Percentiles rank a stretch among this genome's conserved stretches.
Evolutionary conservation across 2,329 filamentous ascomycete genomes (phyloP).

Genomic region (Fusarium udum): DNA sequence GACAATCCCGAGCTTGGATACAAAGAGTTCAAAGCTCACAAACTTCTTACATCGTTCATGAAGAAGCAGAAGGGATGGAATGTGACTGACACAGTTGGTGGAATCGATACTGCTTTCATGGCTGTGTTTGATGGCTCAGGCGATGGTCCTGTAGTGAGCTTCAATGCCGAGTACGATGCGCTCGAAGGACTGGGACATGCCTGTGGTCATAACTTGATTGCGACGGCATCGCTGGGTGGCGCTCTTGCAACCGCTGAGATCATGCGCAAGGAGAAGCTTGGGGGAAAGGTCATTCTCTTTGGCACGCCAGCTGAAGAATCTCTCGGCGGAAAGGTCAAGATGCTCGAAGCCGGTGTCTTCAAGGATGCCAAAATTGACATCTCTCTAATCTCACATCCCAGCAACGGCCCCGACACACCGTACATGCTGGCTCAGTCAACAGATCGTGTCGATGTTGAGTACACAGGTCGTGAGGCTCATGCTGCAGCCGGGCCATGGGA

Average conservation of each 20-base stretch:
- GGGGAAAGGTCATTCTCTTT: conserved; percentile 32
- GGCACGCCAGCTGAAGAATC: conserved; percentile 38
- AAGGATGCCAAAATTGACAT: conserved; percentile 36
- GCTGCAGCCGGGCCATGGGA: conserved; percentile 32
- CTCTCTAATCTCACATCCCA: conserved; percentile 35
- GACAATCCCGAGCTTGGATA: conserved; percentile 56
- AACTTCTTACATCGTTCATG: conserved; percentile 52
- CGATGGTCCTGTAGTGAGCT: conserved; percentile 52
- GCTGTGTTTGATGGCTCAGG: conserved; percentile 52
- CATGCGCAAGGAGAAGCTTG: conserved; percentile 30
- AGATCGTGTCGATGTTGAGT: conserved; percentile 31
- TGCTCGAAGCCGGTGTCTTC: conserved; percentile 33
- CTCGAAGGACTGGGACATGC: conserved; percentile 32
- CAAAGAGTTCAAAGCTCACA: conserved; percentile 55
- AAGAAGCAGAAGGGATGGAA: conserved; percentile 48
- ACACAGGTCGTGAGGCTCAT: conserved; percentile 19
- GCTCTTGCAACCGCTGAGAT: conserved; percentile 30
- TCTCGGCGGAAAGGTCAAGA: conserved; percentile 34
- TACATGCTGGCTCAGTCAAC: conserved; percentile 34
- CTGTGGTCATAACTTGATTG: conserved; percentile 37
- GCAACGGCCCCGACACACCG: conserved; percentile 12
- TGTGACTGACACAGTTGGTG: conserved; percentile 52
- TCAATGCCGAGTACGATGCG: conserved; percentile 52
- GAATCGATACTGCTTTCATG: conserved; percentile 55
- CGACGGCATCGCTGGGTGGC: conserved; percentile 25